These are phyloP conservation scores for Rhodotorula sp. DNA, from an alignment of 1,284 basidiomycete genomes.

Conservation along the genomic window DNA sequence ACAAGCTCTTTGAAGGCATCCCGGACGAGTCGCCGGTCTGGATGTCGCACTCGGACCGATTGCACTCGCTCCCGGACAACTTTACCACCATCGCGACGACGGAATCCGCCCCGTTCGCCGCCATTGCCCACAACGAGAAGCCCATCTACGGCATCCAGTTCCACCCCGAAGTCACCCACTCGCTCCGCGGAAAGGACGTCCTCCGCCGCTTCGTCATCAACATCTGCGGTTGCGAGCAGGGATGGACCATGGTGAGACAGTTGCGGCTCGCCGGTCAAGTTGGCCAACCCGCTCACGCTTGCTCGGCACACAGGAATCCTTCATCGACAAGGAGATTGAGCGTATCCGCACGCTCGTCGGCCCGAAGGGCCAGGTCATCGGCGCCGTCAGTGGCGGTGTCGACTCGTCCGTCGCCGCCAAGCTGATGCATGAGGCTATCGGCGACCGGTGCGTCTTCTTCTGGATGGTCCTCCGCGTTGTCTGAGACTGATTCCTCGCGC, in stretches of 20 bases:
- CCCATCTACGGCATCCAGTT: conserved; percentile 97
- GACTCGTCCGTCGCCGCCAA: conserved; percentile 98
- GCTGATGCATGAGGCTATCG: conserved; percentile 99
- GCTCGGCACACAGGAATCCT: conserved; percentile 67
- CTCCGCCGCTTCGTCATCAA: conserved; percentile 82
- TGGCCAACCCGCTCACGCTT: not conserved
- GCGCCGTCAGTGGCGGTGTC: conserved; percentile 95
- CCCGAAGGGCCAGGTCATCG: conserved; percentile 90
- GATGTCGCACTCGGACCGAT: conserved; percentile 99
- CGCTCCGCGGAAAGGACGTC: conserved; percentile 82
- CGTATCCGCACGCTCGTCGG: conserved; percentile 96
- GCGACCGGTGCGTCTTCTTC: conserved; percentile 76
- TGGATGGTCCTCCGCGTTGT: no score
- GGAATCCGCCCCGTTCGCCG: conserved; percentile 83
- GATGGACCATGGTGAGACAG: conserved; percentile 90
- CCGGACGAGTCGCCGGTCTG: conserved; percentile 86
- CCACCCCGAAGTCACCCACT: conserved; percentile 98
- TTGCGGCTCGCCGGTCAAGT: no score
- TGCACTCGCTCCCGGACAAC: conserved; percentile 73
- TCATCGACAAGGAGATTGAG: conserved; percentile 94
- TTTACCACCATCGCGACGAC: conserved; percentile 90
- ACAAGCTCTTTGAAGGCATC: conserved; percentile 80
- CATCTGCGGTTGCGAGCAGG: conserved; percentile 75
- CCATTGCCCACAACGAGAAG: conserved; percentile 85
- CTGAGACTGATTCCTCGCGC: no score